A percentile compares a stretch with the other conserved stretches of the same genome.
These are phyloP conservation scores for Globisporangium cylindrosporum DNA, from an alignment of 352 stramenopile species.

Conservation along the genomic window DNA sequence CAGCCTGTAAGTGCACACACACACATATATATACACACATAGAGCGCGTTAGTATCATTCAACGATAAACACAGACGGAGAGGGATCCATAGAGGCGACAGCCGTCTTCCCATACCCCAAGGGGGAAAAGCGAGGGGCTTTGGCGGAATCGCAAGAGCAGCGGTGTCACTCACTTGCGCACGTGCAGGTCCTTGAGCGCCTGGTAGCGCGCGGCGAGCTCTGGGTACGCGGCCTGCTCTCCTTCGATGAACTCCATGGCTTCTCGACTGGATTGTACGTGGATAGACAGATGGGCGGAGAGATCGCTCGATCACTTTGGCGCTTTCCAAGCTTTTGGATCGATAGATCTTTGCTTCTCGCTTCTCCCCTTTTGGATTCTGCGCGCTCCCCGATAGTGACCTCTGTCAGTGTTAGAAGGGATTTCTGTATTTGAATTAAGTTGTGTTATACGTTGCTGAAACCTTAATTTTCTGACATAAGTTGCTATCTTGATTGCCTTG, in stretches of 20 bases:
- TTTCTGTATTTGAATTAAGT: no score
- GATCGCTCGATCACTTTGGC: background rate
- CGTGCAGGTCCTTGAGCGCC: constrained; percentile 88
- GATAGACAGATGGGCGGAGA: background rate
- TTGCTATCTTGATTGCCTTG: no score
- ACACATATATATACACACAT: background rate
- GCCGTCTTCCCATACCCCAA: background rate
- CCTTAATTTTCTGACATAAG: no score
- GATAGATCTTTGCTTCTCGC: constrained; percentile 3
- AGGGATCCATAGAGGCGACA: background rate
- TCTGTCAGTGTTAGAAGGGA: no score
- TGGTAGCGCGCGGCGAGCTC: constrained; percentile 92
- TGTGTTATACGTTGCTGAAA: no score
- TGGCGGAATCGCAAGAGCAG: background rate
- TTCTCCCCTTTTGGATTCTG: background rate
- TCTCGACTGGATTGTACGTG: background rate
- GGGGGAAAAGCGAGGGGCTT: background rate
- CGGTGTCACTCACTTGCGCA: constrained; percentile 69
- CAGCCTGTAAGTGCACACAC: constrained; percentile 64
- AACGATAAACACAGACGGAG: background rate
- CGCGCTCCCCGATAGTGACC: no score
- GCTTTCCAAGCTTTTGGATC: background rate
- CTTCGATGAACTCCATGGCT: constrained; percentile 83
- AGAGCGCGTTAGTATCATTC: background rate
- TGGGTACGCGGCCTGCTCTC: constrained; percentile 86